A percentile compares a stretch with the other conserved stretches of the same genome.
phyloP scores from a whole-genome alignment of 2,329 filamentous ascomycete genomes.

The Talaromyces sp. region DNA sequence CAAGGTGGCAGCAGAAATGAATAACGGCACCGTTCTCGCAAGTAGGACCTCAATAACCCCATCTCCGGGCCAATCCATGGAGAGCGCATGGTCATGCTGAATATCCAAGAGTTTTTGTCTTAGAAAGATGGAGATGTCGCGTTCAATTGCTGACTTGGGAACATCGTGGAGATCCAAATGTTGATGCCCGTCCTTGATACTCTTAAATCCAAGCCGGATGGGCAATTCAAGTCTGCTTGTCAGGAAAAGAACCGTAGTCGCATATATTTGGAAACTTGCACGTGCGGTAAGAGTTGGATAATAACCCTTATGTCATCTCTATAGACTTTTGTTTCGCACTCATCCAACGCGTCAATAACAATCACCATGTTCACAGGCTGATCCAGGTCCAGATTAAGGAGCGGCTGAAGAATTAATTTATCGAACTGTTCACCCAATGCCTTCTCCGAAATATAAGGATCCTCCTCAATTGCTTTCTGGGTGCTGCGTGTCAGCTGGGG shows the following conservation, averaged over 20 bases:
- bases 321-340: slow-evolving; percentile 23
- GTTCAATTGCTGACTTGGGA: slow-evolving; percentile 14
- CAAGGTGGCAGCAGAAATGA: neutral
- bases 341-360: slow-evolving; percentile 27
- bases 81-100: slow-evolving; percentile 7
- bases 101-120: slow-evolving; percentile 12
- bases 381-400: slow-evolving; percentile 9
- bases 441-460: slow-evolving; percentile 17
- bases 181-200: slow-evolving; percentile 6
- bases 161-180: slow-evolving; percentile 17
- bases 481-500: slow-evolving; percentile 19
- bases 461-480: slow-evolving; percentile 13
- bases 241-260: slow-evolving; percentile 22
- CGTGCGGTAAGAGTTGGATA: slow-evolving; percentile 16
- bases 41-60: neutral
- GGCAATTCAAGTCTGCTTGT: slow-evolving; percentile 24
- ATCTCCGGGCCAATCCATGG: neutral
- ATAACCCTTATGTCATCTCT: slow-evolving; percentile 18
- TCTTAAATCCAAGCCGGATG: slow-evolving; percentile 16
- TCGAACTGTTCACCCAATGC: slow-evolving; percentile 21
- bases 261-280: slow-evolving; percentile 9
- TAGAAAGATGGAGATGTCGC: slow-evolving; percentile 23
- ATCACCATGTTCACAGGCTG: slow-evolving; percentile 12
- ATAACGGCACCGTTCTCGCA: neutral
- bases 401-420: slow-evolving; percentile 18